Percentiles rank a stretch among this genome's conserved stretches.
These are phyloP conservation scores for Haberlea rhodopensis DNA, from an alignment of 257 asterid species.

Conservation along the genomic window DNA sequence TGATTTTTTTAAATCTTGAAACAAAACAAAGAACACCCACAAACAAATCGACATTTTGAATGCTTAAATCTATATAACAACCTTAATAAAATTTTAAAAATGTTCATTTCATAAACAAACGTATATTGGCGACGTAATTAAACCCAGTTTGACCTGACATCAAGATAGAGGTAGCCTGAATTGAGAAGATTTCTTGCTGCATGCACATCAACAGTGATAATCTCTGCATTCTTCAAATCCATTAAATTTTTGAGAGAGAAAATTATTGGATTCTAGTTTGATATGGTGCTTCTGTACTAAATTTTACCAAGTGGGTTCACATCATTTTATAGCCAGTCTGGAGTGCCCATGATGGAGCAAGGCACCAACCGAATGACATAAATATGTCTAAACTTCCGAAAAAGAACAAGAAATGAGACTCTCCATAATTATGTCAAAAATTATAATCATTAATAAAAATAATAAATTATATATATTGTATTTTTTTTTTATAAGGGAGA, in stretches of 20 bases:
- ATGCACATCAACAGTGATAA: constrained; percentile 60
- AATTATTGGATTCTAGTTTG: background rate
- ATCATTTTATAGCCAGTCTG: background rate
- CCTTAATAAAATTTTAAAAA: background rate
- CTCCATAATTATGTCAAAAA: no score
- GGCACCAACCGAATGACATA: background rate
- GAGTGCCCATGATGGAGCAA: background rate
- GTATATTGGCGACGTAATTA: background rate
- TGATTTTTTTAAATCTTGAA: background rate
- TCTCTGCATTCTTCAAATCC: constrained; percentile 26
- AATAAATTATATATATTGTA: no score
- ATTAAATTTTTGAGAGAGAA: background rate
- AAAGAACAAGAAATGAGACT: no score
- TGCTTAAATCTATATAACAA: background rate
- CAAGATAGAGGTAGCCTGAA: constrained; percentile 58
- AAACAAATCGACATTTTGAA: background rate
- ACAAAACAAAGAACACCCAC: background rate
- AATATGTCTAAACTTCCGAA: background rate
- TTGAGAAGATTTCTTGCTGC: constrained; percentile 54
- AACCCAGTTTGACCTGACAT: constrained; percentile 60
- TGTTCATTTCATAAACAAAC: background rate
- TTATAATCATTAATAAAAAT: no score
- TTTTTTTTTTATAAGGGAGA: no score
- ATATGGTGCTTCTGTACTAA: background rate
- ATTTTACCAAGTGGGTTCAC: background rate